These are phyloP conservation scores for Fusarium ramigenum DNA, from an alignment of 2,329 filamentous ascomycete genomes.

Conservation along the genomic window DNA sequence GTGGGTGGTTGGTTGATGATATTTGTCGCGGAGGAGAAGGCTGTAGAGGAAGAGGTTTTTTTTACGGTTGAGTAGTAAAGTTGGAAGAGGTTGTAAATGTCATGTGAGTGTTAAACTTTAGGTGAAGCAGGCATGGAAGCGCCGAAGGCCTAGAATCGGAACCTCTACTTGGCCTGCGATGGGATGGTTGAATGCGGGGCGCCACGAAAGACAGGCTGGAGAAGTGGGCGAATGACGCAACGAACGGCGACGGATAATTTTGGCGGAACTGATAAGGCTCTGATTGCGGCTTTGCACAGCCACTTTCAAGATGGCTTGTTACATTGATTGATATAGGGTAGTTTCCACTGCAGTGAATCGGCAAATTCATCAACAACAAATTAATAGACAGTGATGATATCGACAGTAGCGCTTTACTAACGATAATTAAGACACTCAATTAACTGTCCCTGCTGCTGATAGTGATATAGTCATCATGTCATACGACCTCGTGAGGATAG, in stretches of 20 bases:
- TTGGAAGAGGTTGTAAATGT: slow-evolving; percentile 24
- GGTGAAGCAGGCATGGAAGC: slow-evolving; percentile 22
- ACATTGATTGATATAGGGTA: slow-evolving; percentile 5
- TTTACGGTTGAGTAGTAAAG: not conserved
- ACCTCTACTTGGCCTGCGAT: not conserved
- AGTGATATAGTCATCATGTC: no score
- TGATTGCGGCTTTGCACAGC: slow-evolving; percentile 21
- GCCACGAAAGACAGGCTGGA: slow-evolving; percentile 19
- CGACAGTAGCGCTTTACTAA: not conserved
- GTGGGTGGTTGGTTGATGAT: slow-evolving; percentile 37
- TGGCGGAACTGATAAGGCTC: not conserved
- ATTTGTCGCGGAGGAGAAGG: not conserved
- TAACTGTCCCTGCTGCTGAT: fast-evolving
- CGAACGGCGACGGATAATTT: slow-evolving; percentile 26
- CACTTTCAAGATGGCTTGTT: not conserved
- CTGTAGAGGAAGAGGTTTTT: not conserved
- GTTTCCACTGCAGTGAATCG: not conserved
- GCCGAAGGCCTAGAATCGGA: slow-evolving; percentile 33
- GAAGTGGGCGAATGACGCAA: slow-evolving; percentile 37
- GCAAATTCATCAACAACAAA: not conserved
- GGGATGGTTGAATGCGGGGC: slow-evolving; percentile 29
- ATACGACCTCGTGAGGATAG: no score
- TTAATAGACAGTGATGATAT: not conserved
- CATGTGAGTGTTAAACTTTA: slow-evolving; percentile 38
- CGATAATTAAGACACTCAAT: fast-evolving